Percentiles rank a stretch among this genome's conserved stretches.
phyloP scores from a whole-genome alignment of 2,329 filamentous ascomycete species.

The Trichophyton rubrum region DNA sequence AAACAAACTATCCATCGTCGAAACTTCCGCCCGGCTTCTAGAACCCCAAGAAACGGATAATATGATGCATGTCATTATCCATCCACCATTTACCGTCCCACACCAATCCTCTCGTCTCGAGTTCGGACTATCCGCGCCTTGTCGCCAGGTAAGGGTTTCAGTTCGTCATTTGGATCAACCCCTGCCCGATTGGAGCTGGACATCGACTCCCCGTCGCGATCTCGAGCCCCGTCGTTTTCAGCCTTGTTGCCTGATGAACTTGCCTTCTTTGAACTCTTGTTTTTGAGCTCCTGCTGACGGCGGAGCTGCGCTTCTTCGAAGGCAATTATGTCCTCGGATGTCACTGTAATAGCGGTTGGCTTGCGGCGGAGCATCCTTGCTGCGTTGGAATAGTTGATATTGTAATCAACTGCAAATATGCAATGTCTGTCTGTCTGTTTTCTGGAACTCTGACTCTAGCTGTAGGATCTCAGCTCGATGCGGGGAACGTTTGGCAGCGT shows the following conservation, averaged over 20 bases:
- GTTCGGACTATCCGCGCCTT: conserved; percentile 37
- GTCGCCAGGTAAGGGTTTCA: conserved; percentile 39
- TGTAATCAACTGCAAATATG: background rate
- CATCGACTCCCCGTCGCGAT: background rate
- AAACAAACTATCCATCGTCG: background rate
- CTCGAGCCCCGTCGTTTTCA: background rate
- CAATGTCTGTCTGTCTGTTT: background rate
- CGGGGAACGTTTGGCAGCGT: background rate
- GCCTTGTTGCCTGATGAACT: background rate
- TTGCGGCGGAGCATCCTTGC: conserved; percentile 38
- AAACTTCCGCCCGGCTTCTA: background rate
- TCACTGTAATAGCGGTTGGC: conserved; percentile 39
- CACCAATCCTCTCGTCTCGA: conserved; percentile 35
- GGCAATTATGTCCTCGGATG: conserved; percentile 36
- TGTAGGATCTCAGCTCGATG: background rate
- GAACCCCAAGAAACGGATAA: background rate
- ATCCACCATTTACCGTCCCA: conserved; percentile 12
- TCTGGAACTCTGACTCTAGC: background rate
- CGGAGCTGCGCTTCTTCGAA: conserved; percentile 34
- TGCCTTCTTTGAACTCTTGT: conserved; percentile 7
- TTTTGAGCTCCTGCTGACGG: conserved; percentile 12
- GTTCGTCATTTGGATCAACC: conserved; percentile 38
- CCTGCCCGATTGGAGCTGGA: conserved; percentile 15
- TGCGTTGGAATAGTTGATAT: background rate
- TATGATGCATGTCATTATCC: background rate